phyloP scores from a whole-genome alignment of 2,329 filamentous ascomycete genomes.

The Penicillium sclerotigenum region DNA sequence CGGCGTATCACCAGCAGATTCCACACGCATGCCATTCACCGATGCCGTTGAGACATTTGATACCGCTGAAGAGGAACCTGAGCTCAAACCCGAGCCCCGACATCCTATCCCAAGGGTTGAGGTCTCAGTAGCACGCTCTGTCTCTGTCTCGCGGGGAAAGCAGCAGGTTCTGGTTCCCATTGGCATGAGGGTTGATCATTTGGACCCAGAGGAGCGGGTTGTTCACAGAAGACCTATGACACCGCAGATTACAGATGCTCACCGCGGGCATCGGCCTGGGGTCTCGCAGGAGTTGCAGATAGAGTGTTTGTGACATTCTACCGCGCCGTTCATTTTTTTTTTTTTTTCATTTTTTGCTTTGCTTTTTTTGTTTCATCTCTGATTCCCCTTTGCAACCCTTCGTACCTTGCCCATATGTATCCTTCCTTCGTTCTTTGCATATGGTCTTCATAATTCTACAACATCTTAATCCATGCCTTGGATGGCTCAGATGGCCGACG shows the following conservation, averaged over 20 bases:
- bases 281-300: conserved; percentile 34
- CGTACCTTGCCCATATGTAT: neutral
- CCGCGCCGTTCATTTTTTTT: neutral
- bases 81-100: conserved; percentile 8
- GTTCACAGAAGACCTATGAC: conserved; percentile 28
- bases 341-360: neutral
- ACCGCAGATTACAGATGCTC: conserved; percentile 29
- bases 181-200: conserved; percentile 22
- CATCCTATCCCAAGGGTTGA: conserved; percentile 20
- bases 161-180: conserved; percentile 40
- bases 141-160: conserved; percentile 37
- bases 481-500: neutral
- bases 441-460: neutral
- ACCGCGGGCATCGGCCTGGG: conserved; percentile 30
- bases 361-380: neutral
- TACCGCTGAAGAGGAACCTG: conserved; percentile 8
- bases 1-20: conserved; percentile 14
- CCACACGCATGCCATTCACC: conserved; percentile 17
- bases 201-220: conserved; percentile 29
- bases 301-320: conserved; percentile 23
- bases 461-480: neutral
- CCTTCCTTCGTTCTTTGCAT: neutral
- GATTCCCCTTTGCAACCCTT: conserved; percentile 1
- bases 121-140: conserved; percentile 40
- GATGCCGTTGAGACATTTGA: conserved; percentile 12